These are phyloP conservation scores for Macrocystidia cucumis DNA, from an alignment of 1,284 basidiomycete genomes.

Conservation along the genomic window DNA sequence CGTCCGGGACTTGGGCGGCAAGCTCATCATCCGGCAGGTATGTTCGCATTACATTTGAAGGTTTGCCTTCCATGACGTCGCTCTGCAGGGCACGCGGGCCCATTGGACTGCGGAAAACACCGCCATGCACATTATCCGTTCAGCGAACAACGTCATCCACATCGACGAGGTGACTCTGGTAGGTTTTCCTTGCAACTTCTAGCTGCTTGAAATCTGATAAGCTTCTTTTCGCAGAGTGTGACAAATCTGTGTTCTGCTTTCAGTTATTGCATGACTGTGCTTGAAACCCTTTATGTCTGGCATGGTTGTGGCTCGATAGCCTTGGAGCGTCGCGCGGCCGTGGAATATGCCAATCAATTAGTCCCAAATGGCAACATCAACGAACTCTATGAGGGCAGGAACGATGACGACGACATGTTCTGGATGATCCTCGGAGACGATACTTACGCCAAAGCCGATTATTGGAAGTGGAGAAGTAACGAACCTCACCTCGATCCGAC, in stretches of 20 bases:
- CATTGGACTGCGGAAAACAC: constrained; percentile 77
- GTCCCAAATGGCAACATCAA: constrained; percentile 30
- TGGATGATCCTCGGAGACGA: constrained; percentile 76
- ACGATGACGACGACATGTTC: constrained; percentile 64
- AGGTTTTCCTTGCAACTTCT: constrained; percentile 15
- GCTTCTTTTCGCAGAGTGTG: constrained; percentile 34
- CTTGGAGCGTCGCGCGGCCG: constrained; percentile 50
- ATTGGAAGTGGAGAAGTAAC: constrained; percentile 63
- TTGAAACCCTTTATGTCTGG: constrained; percentile 72
- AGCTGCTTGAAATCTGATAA: constrained; percentile 2
- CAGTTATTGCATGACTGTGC: constrained; percentile 65
- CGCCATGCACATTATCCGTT: constrained; percentile 67
- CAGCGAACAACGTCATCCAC: constrained; percentile 37
- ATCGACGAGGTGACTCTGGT: constrained; percentile 74
- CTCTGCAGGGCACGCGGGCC: constrained; percentile 51
- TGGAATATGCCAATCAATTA: constrained; percentile 49
- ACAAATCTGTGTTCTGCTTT: constrained; percentile 72
- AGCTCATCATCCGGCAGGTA: constrained; percentile 61
- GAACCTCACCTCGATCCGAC: constrained; percentile 32
- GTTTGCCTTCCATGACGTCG: constrained; percentile 1
- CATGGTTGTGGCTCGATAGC: constrained; percentile 59
- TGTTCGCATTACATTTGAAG: constrained; percentile 2
- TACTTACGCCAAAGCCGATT: constrained; percentile 65
- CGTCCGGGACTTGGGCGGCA: constrained; percentile 57
- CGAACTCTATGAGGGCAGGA: constrained; percentile 56